A percentile compares a stretch with the other conserved stretches of the same genome.
Evolutionary conservation across 2,329 filamentous ascomycete species (phyloP).

Genomic region (Diaporthe aspalathi): DNA sequence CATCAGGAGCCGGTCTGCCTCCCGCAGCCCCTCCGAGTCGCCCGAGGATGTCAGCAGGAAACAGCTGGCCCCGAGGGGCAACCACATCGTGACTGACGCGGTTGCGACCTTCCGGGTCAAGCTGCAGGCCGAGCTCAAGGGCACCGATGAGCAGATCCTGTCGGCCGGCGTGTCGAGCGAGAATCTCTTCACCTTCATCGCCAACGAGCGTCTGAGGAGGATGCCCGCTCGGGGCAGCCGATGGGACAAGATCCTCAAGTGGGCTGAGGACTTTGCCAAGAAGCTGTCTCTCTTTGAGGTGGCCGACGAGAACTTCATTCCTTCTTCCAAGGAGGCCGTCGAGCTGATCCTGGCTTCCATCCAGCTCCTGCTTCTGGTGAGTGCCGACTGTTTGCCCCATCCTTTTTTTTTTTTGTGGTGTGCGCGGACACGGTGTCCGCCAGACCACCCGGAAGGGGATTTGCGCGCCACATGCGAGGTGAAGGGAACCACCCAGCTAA

Average conservation of each 20-base stretch:
- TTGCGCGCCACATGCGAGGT: constrained; percentile 11
- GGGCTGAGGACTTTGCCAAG: constrained; percentile 40
- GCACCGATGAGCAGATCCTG: constrained; percentile 34
- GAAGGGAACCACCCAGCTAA: constrained; percentile 22
- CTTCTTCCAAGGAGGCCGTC: constrained; percentile 40
- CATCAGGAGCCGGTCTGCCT: constrained; percentile 33
- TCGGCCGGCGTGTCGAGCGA: constrained; percentile 39
- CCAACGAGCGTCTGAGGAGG: constrained; percentile 38
- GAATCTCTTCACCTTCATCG: constrained; percentile 37
- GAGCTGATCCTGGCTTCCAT: constrained; percentile 38
- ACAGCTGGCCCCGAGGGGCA: constrained; percentile 36
- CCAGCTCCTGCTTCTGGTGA: constrained; percentile 38
- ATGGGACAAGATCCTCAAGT: constrained; percentile 40
- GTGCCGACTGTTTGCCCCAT: not conserved
- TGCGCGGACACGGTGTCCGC: too few species aligned
- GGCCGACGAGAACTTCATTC: constrained; percentile 38
- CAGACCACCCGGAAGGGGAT: not conserved
- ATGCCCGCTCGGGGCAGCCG: constrained; percentile 40
- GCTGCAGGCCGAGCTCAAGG: constrained; percentile 39
- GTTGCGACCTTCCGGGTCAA: constrained; percentile 36
- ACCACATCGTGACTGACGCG: constrained; percentile 39
- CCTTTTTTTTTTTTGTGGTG: not conserved
- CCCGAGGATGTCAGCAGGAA: constrained; percentile 33
- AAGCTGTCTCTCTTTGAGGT: constrained; percentile 39
- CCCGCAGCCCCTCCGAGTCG: constrained; percentile 35